phyloP scores from a whole-genome alignment of 768 basidiomycete genomes.

The Lactifluus volemus region DNA sequence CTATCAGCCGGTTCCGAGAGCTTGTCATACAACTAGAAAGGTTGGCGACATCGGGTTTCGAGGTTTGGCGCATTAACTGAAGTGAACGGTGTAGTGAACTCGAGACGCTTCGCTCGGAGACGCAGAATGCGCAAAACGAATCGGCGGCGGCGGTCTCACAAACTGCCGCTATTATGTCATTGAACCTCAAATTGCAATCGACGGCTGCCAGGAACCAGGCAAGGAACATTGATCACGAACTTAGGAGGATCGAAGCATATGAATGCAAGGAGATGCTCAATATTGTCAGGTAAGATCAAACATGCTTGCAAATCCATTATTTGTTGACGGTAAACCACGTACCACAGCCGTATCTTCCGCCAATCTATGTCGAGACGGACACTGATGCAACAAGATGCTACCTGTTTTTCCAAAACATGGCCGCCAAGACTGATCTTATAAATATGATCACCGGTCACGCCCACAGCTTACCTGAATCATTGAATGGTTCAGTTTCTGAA shows the following conservation, averaged over 20 bases:
- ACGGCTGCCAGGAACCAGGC: slow-evolving; percentile 87
- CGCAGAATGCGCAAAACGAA: slow-evolving; percentile 76
- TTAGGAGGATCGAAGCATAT: slow-evolving; percentile 74
- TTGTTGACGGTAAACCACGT: not conserved
- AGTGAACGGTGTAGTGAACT: slow-evolving; percentile 55
- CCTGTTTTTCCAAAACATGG: slow-evolving; percentile 87
- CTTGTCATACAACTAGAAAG: slow-evolving; percentile 76
- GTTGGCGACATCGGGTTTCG: slow-evolving; percentile 34
- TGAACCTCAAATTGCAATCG: slow-evolving; percentile 91
- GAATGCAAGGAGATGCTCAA: slow-evolving; percentile 72
- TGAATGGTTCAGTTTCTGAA: slow-evolving; percentile 77
- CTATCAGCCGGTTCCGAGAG: slow-evolving; percentile 89
- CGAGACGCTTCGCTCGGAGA: slow-evolving; percentile 72
- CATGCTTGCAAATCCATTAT: not conserved
- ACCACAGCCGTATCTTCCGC: slow-evolving; percentile 78
- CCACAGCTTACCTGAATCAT: slow-evolving; percentile 76
- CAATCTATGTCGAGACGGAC: slow-evolving; percentile 84
- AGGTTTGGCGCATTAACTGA: not conserved
- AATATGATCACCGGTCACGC: slow-evolving; percentile 73
- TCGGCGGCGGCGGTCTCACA: slow-evolving; percentile 79
- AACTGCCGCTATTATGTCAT: slow-evolving; percentile 86
- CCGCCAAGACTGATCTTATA: slow-evolving; percentile 80
- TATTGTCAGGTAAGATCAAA: slow-evolving; percentile 63
- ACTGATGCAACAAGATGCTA: slow-evolving; percentile 83
- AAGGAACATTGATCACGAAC: slow-evolving; percentile 80